Evolutionary conservation across 192 early-diverging fungal species (phyloP).

Genomic region (Glomus cerebriforme): DNA sequence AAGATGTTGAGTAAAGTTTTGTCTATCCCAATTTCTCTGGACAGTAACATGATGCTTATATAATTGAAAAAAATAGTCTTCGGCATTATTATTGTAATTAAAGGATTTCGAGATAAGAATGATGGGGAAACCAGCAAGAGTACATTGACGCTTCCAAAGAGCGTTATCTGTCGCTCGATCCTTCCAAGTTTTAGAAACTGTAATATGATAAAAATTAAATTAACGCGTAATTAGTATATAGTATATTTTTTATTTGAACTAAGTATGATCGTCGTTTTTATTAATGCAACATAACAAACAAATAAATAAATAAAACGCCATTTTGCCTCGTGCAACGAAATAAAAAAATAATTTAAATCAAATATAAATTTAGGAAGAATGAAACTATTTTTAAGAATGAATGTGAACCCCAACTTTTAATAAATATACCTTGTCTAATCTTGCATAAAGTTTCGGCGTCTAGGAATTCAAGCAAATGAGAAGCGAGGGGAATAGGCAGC

Average conservation of each 20-base stretch:
- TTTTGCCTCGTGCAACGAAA: neutral
- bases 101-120: neutral
- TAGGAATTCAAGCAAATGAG: neutral
- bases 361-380: too few species aligned
- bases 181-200: constrained; percentile 18
- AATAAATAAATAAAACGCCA: neutral
- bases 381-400: neutral
- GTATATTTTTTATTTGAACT: neutral
- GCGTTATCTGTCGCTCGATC: constrained; percentile 16
- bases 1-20: neutral
- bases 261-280: neutral
- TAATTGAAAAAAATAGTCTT: constrained; percentile 9
- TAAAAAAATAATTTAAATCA: neutral
- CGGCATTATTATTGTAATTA: neutral
- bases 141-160: constrained; percentile 23
- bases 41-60: constrained; percentile 2
- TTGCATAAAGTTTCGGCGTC: neutral
- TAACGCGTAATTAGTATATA: neutral
- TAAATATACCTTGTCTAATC: neutral
- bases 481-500: neutral
- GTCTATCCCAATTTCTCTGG: constrained; percentile 1
- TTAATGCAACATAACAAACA: neutral
- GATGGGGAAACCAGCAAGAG: neutral
- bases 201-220: neutral
- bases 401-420: neutral